Evolutionary conservation across 2,329 filamentous ascomycete genomes (phyloP).

Genomic region (Ustilaginoidea virens): DNA sequence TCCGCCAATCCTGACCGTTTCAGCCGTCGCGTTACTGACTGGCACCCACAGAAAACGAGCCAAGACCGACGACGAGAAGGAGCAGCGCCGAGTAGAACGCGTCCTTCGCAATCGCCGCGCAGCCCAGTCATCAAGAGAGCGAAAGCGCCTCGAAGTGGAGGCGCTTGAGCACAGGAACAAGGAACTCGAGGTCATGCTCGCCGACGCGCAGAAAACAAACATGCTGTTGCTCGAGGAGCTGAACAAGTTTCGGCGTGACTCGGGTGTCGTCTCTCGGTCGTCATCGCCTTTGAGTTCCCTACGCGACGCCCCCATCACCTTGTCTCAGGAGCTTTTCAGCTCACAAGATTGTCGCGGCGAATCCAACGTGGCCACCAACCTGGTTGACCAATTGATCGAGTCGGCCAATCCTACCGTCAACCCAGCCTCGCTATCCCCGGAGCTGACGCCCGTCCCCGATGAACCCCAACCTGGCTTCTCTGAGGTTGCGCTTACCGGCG

Average conservation of each 20-base stretch:
- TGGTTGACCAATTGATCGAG: slow-evolving; percentile 28
- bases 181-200: slow-evolving; percentile 49
- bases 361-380: slow-evolving; percentile 14
- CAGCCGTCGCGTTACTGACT: not conserved
- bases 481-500: slow-evolving; percentile 9
- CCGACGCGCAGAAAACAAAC: slow-evolving; percentile 41
- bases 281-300: slow-evolving; percentile 27
- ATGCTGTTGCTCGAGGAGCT: slow-evolving; percentile 32
- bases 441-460: slow-evolving; percentile 36
- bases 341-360: slow-evolving; percentile 24
- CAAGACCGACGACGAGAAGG: slow-evolving; percentile 98
- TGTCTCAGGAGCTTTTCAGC: slow-evolving; percentile 44
- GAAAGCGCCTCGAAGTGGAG: slow-evolving; percentile 80
- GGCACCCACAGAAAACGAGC: slow-evolving; percentile 62
- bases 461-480: slow-evolving; percentile 6
- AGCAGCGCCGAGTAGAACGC: slow-evolving; percentile 91
- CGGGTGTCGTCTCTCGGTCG: slow-evolving; percentile 24
- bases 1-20: too few species aligned
- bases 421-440: slow-evolving; percentile 45
- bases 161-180: slow-evolving; percentile 63
- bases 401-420: slow-evolving; percentile 36
- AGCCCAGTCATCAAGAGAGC: slow-evolving; percentile 89
- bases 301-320: slow-evolving; percentile 33
- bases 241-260: slow-evolving; percentile 28
- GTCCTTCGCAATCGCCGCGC: slow-evolving; percentile 92